phyloP scores from a whole-genome alignment of 228 moss, liverwort and hornwort species.

The Sphagnum magellanicum region DNA sequence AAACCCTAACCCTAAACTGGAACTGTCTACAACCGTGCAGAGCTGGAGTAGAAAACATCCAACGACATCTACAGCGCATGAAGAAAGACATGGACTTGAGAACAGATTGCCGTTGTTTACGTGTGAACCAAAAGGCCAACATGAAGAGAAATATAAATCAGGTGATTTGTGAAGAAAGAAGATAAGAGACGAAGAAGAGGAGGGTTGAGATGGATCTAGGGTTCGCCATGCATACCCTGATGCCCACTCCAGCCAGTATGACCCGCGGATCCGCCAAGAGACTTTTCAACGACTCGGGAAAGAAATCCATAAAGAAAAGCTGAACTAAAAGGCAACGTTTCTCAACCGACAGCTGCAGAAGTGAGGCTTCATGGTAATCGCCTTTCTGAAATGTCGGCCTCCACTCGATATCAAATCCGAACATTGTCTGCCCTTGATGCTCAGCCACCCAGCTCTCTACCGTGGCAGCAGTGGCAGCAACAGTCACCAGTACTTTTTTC shows the following conservation, averaged over 20 bases:
- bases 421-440: constrained; percentile 5
- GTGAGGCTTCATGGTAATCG: constrained; percentile 8
- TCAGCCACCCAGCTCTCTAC: constrained; percentile 11
- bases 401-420: constrained; percentile 15
- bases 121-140: too few relatives aligned
- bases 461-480: constrained; percentile 5
- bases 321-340: constrained; percentile 12
- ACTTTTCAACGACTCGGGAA: constrained; percentile 4
- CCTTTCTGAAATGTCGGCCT: constrained; percentile 7
- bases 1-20: too few relatives aligned
- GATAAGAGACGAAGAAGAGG: too few relatives aligned
- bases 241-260: constrained; percentile 12
- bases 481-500: constrained; percentile 10
- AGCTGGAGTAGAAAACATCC: too few relatives aligned
- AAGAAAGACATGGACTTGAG: too few relatives aligned
- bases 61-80: too few relatives aligned
- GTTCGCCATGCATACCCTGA: constrained; percentile 1
- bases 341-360: constrained; percentile 13
- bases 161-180: too few relatives aligned
- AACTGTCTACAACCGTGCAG: too few relatives aligned
- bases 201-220: too few relatives aligned
- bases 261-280: constrained; percentile 5
- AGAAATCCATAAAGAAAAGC: constrained; percentile 3
- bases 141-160: too few relatives aligned
- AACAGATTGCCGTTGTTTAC: too few relatives aligned